Evolutionary conservation across 805 yeast genomes (phyloP).

Genomic region (Lipomyces sp.): DNA sequence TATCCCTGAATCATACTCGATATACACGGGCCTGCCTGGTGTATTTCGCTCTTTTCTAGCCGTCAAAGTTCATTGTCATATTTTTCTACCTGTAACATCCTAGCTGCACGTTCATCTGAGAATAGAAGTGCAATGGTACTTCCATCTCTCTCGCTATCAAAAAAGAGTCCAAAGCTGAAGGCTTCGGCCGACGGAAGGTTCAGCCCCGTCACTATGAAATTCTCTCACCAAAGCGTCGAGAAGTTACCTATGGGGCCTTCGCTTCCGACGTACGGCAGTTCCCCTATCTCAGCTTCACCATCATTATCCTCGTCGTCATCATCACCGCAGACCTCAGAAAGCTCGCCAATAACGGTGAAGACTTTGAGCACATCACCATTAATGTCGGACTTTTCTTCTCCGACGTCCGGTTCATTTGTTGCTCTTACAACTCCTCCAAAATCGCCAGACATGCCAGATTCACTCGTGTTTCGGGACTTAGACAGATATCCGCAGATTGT

Average conservation of each 20-base stretch:
- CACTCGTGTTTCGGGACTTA: slow-evolving; percentile 28
- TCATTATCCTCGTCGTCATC: not conserved
- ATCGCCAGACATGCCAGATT: slow-evolving; percentile 21
- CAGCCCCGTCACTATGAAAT: slow-evolving; percentile 1
- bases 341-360: not conserved
- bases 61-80: not conserved
- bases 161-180: slow-evolving; percentile 3
- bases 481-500: slow-evolving; percentile 32
- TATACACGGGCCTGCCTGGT: not conserved
- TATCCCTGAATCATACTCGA: not conserved
- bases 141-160: not conserved
- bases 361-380: not conserved
- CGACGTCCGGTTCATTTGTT: not conserved
- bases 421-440: not conserved
- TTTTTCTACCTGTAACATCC: not conserved
- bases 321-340: not conserved
- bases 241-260: not conserved
- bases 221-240: not conserved
- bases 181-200: not conserved
- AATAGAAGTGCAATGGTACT: not conserved
- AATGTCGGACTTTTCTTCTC: not conserved
- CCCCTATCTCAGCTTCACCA: not conserved
- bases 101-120: not conserved
- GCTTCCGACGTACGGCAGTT: not conserved
- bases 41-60: not conserved